A percentile compares a stretch with the other conserved stretches of the same genome.
Evolutionary conservation across 75 land plant genomes (phyloP).

Genomic region (Selaginella moellendorffii): DNA sequence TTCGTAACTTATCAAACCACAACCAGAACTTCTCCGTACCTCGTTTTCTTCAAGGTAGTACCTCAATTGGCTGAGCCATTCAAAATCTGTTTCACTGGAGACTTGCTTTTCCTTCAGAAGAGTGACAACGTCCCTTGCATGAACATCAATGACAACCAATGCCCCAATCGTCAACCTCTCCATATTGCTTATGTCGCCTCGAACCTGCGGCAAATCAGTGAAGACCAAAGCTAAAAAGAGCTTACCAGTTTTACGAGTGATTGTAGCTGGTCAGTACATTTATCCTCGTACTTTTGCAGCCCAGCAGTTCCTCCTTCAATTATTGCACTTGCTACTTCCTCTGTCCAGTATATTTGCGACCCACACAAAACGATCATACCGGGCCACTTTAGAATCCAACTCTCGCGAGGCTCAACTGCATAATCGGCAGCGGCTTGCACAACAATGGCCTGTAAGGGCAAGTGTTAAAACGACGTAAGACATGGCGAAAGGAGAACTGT

Average conservation of each 20-base stretch:
- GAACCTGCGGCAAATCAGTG: slow-evolving; percentile 10
- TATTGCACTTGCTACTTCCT: slow-evolving; percentile 27
- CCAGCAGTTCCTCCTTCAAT: slow-evolving; percentile 9
- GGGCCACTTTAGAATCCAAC: slow-evolving; percentile 30
- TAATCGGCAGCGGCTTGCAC: slow-evolving; percentile 14
- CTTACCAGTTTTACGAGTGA: slow-evolving; percentile 27
- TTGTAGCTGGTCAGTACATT: slow-evolving; percentile 27
- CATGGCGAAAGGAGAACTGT: not conserved
- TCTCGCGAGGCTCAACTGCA: slow-evolving; percentile 14
- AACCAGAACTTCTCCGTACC: not conserved
- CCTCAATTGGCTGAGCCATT: slow-evolving; percentile 20
- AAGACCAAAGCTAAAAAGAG: too few relatives aligned
- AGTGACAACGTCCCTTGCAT: slow-evolving; percentile 20
- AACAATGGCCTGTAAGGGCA: not conserved
- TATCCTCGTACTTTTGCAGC: slow-evolving; percentile 18
- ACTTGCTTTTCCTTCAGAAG: slow-evolving; percentile 12
- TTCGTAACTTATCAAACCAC: not conserved
- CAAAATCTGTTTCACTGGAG: slow-evolving; percentile 16
- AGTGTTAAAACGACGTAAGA: too few relatives aligned
- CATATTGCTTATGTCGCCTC: slow-evolving; percentile 14
- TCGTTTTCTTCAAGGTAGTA: slow-evolving; percentile 15
- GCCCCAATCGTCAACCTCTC: slow-evolving; percentile 21
- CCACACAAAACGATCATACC: slow-evolving; percentile 33
- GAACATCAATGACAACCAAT: slow-evolving; percentile 19
- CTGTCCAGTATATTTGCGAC: slow-evolving; percentile 36